Percentiles rank a stretch among this genome's conserved stretches.
phyloP scores from a whole-genome alignment of 208 protist genomes.

The Trypanosomatidae sp. region DNA sequence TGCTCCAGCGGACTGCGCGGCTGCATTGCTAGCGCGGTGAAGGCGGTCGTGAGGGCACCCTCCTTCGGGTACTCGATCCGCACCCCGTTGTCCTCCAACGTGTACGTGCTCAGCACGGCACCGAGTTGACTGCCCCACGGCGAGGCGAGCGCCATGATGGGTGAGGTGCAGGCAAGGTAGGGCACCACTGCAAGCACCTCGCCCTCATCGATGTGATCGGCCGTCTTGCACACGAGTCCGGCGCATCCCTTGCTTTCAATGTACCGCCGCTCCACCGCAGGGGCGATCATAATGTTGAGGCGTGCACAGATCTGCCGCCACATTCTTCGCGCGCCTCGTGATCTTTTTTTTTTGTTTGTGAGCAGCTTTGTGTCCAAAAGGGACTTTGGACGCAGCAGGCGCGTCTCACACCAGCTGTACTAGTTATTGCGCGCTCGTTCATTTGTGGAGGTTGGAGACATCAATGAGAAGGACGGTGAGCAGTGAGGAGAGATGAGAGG shows the following conservation, averaged over 20 bases:
- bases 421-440: too few relatives aligned
- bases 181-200: constrained; percentile 53
- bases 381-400: too few relatives aligned
- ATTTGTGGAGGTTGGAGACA: too few relatives aligned
- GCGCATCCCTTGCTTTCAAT: constrained; percentile 36
- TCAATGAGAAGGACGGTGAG: too few relatives aligned
- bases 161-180: constrained; percentile 47
- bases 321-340: constrained; percentile 21
- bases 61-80: constrained; percentile 51
- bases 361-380: too few relatives aligned
- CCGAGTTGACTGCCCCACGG: constrained; percentile 48
- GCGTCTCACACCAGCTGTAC: too few relatives aligned
- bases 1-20: constrained; percentile 29
- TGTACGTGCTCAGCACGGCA: constrained; percentile 35
- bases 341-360: too few relatives aligned
- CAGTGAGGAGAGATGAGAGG: too few relatives aligned
- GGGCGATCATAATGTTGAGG: constrained; percentile 33
- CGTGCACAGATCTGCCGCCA: constrained; percentile 38
- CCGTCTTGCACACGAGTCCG: constrained; percentile 41
- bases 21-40: constrained; percentile 55
- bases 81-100: constrained; percentile 25
- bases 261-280: constrained; percentile 28
- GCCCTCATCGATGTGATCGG: constrained; percentile 28
- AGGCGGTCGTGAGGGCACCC: constrained; percentile 50
- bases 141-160: constrained; percentile 51